Base-by-base conservation (phyloP, 2,329 filamentous ascomycete species). In the Berkeleyomyces basicola region DNA sequence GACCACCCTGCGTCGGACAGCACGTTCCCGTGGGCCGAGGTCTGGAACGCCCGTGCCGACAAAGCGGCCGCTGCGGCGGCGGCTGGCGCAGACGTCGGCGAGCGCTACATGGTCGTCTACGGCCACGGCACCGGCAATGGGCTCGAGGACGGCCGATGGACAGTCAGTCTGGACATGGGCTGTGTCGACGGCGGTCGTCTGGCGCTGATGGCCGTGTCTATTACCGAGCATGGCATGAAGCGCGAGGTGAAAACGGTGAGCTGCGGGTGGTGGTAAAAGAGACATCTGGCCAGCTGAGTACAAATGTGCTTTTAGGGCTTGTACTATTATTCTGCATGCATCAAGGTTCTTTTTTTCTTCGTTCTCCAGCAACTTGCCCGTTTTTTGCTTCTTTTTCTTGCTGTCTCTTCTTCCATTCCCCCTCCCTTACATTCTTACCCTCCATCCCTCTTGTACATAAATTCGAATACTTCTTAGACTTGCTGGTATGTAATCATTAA, bases 121-220 rank as follows among this genome's bases (percentile, higher is more conserved):
- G 91, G 91, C 4, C 92, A 97, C 71, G 89, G 96, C 71, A 82
- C 89, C 31, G 84, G 85, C 68, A 74, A 75, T 2, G 90, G 90
- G 0, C 79, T 95, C 59, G 70, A 68, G 40, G 67, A 77, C 64
- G 69, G 82, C 59, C 77, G 80, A 58, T 95, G 88, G 72, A 88
- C 86, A 3, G 88, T 90, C 69, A 93, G 93, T 0, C 76, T 97
- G 57, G 93, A 97, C 72, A 88, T 87, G 0, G 86, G 84, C 0
- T 97, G 93, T 71, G 83, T 89, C 2, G 82, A 81, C 66, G 91
- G 90, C 9, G 84, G 84, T 1, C 78, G 82, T 66, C 75, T 99
- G 67, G 89, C 87, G 0, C 91, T 88, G 1, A 72, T 96, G 64
- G 78, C 96, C 2, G 81, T 96, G 43, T 81, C 87, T 67, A 81